Evolutionary conservation across 306 rosid species (phyloP).

Genomic region (Prunus armeniaca): DNA sequence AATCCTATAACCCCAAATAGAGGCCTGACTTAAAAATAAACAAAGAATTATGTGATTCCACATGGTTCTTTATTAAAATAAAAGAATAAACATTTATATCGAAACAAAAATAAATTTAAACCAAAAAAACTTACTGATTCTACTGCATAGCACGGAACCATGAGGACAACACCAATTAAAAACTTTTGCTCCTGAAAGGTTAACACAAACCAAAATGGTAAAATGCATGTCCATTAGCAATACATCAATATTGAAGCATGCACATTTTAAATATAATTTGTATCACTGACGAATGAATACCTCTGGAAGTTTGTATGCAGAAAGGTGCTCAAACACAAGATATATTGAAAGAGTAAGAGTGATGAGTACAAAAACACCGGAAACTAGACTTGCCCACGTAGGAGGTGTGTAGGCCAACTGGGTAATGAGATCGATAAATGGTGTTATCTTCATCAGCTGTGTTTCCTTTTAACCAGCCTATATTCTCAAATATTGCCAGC

Average conservation of each 20-base stretch:
- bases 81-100: no score
- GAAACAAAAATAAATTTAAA: not conserved
- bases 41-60: not conserved
- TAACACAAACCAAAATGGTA: slow-evolving; percentile 12
- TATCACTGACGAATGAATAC: slow-evolving; percentile 26
- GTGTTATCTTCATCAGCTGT: slow-evolving; percentile 43
- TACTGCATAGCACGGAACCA: slow-evolving; percentile 96
- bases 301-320: slow-evolving; percentile 97
- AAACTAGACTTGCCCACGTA: slow-evolving; percentile 69
- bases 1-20: not conserved
- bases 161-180: slow-evolving; percentile 83
- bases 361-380: slow-evolving; percentile 58
- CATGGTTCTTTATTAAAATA: not conserved
- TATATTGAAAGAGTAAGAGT: slow-evolving; percentile 72
- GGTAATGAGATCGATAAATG: slow-evolving; percentile 19
- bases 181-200: slow-evolving; percentile 77
- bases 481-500: slow-evolving; percentile 29
- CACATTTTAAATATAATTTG: not conserved
- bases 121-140: slow-evolving; percentile 73
- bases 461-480: slow-evolving; percentile 23
- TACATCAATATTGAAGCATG: not conserved
- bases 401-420: slow-evolving; percentile 59
- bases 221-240: not conserved
- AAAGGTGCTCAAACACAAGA: slow-evolving; percentile 88
- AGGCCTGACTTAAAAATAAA: not conserved